Conservation (phyloP, 345 rosid species). For the Litchi chinensis region DNA sequence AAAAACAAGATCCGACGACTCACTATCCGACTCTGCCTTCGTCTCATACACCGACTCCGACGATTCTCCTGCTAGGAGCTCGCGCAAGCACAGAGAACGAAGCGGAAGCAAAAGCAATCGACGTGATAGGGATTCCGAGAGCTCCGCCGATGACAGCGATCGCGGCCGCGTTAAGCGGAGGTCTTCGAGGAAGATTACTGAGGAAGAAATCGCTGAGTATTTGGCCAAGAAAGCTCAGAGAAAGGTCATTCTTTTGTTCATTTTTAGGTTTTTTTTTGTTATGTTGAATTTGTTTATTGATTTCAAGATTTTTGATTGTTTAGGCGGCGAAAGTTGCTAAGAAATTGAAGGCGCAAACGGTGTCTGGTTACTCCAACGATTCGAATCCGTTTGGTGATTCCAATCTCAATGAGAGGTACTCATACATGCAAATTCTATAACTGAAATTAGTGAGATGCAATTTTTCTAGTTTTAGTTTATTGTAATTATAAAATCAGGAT, state of each 20-base stretch:
- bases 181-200: slow-evolving; percentile 55
- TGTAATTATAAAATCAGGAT: too few relatives aligned
- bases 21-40: slow-evolving; percentile 31
- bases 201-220: slow-evolving; percentile 73
- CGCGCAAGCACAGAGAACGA: slow-evolving; percentile 27
- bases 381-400: slow-evolving; percentile 97
- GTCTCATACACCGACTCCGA: slow-evolving; percentile 31
- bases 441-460: too few relatives aligned
- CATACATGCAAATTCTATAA: not conserved
- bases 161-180: slow-evolving; percentile 44
- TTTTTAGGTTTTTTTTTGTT: not conserved
- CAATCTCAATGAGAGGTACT: slow-evolving; percentile 86
- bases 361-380: slow-evolving; percentile 89
- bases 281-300: slow-evolving; percentile 5
- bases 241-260: slow-evolving; percentile 49
- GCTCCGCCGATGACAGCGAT: slow-evolving; percentile 43
- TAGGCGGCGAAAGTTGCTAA: slow-evolving; percentile 79
- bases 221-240: slow-evolving; percentile 76
- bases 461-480: not conserved
- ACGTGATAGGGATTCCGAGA: slow-evolving; percentile 24
- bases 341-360: slow-evolving; percentile 72
- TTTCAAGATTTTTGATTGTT: slow-evolving; percentile 23
- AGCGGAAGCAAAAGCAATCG: slow-evolving; percentile 35
- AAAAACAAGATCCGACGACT: slow-evolving; percentile 28
- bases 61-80: slow-evolving; percentile 36